These are phyloP conservation scores for Striga asiatica DNA, from an alignment of 257 asterid genomes.

Conservation along the genomic window DNA sequence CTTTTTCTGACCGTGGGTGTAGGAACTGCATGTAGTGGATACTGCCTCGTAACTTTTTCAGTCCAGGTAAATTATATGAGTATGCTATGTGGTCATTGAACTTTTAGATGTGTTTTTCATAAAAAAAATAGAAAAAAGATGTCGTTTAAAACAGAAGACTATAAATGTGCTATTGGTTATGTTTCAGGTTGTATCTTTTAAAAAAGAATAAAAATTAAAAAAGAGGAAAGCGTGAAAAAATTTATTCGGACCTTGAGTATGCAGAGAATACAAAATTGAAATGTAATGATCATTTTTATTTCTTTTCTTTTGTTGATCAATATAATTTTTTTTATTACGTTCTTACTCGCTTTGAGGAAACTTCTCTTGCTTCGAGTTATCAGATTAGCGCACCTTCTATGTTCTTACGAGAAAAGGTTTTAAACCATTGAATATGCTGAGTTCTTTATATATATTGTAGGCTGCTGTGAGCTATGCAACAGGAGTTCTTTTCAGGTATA, in stretches of 20 bases:
- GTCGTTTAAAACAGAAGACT: too few species aligned
- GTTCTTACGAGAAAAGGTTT: neutral
- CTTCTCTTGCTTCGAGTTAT: neutral
- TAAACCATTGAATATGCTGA: slow-evolving; percentile 10
- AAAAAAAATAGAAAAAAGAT: neutral
- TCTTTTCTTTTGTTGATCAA: too few species aligned
- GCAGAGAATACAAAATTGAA: too few species aligned
- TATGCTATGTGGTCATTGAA: neutral
- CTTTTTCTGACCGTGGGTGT: slow-evolving; percentile 64
- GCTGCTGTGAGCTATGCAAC: slow-evolving; percentile 55
- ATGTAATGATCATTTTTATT: too few species aligned
- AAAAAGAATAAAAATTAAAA: too few species aligned
- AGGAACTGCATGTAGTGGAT: slow-evolving; percentile 89
- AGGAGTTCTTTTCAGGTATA: slow-evolving; percentile 43
- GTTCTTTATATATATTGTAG: slow-evolving; percentile 22
- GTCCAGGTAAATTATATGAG: slow-evolving; percentile 42
- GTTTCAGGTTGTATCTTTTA: too few species aligned
- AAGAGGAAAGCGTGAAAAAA: too few species aligned
- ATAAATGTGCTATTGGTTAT: too few species aligned
- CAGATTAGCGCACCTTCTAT: neutral
- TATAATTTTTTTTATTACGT: too few species aligned
- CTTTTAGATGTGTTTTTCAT: neutral
- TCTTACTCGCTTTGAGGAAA: too few species aligned
- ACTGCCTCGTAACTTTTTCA: slow-evolving; percentile 72
- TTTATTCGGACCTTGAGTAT: too few species aligned